These are phyloP conservation scores for Alternaria burnsii DNA, from an alignment of 2,329 filamentous ascomycete genomes.

Conservation along the genomic window DNA sequence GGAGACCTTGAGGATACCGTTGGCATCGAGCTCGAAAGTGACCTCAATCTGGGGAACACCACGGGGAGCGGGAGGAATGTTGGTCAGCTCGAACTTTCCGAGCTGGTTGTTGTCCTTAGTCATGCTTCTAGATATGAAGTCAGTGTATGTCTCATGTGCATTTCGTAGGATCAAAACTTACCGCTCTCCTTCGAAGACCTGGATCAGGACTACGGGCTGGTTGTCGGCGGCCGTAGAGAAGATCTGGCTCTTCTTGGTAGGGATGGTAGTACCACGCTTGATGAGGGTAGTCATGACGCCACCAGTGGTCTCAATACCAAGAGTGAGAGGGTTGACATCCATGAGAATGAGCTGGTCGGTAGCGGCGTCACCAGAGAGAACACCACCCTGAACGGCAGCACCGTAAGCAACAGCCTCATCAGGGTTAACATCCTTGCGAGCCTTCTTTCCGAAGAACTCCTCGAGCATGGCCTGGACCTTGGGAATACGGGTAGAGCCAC, in stretches of 20 bases:
- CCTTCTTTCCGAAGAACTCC: constrained; percentile 98
- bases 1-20: constrained; percentile 96
- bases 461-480: constrained; percentile 95
- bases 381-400: constrained; percentile 95
- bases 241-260: constrained; percentile 96
- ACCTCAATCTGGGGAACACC: constrained; percentile 99
- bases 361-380: constrained; percentile 87
- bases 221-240: constrained; percentile 97
- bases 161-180: constrained; percentile 33
- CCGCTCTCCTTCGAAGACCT: constrained; percentile 94
- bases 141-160: no score
- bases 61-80: constrained; percentile 92
- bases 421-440: constrained; percentile 99
- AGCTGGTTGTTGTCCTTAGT: constrained; percentile 78
- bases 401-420: constrained; percentile 99
- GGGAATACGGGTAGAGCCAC: constrained; percentile 98
- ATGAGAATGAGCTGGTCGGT: constrained; percentile 86
- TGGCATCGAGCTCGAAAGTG: constrained; percentile 96
- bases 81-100: constrained; percentile 97
- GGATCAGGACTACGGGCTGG: constrained; percentile 93
- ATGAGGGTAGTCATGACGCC: constrained; percentile 98
- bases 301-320: constrained; percentile 96
- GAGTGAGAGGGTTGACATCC: constrained; percentile 95
- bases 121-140: not conserved
- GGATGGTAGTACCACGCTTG: constrained; percentile 91